Percentiles rank a stretch among this genome's conserved stretches.
Evolutionary conservation across 2,329 filamentous ascomycete genomes (phyloP).

Genomic region (Lachnellula occidentalis): DNA sequence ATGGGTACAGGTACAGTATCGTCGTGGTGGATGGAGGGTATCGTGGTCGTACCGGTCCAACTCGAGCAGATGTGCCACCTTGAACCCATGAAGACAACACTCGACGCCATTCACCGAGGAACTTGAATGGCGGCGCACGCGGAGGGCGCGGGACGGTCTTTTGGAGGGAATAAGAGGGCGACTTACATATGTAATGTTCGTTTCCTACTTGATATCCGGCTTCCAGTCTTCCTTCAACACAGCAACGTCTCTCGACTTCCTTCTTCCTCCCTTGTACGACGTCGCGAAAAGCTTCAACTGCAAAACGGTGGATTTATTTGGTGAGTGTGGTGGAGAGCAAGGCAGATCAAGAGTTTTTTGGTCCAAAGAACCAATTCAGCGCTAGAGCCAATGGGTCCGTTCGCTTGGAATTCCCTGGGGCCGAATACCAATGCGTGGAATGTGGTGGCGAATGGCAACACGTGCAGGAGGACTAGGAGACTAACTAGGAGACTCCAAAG

Average conservation of each 20-base stretch:
- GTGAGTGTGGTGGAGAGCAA: slow-evolving; percentile 8
- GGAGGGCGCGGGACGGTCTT: not conserved
- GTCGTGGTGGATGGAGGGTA: not conserved
- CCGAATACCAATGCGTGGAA: too few species aligned
- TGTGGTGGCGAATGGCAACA: too few species aligned
- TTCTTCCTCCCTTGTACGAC: slow-evolving; percentile 29
- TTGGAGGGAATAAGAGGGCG: not conserved
- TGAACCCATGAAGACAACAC: slow-evolving; percentile 1
- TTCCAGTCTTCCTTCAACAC: slow-evolving; percentile 21
- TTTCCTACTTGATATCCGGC: slow-evolving; percentile 12
- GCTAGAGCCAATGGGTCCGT: not conserved
- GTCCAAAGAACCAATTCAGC: not conserved
- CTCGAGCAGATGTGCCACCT: slow-evolving; percentile 19
- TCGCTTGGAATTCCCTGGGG: too few species aligned
- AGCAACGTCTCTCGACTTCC: slow-evolving; percentile 27
- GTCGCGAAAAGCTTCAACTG: slow-evolving; percentile 17
- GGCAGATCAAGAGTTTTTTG: not conserved
- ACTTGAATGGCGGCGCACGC: not conserved
- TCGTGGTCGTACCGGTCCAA: slow-evolving; percentile 2
- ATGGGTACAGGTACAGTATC: not conserved
- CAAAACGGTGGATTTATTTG: slow-evolving; percentile 20
- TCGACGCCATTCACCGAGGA: too few species aligned
- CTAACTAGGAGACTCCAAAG: too few species aligned
- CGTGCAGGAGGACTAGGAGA: too few species aligned
- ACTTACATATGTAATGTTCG: slow-evolving; percentile 12